Conservation (phyloP, 352 stramenopile species). For the Globisporangium sylvaticum region DNA sequence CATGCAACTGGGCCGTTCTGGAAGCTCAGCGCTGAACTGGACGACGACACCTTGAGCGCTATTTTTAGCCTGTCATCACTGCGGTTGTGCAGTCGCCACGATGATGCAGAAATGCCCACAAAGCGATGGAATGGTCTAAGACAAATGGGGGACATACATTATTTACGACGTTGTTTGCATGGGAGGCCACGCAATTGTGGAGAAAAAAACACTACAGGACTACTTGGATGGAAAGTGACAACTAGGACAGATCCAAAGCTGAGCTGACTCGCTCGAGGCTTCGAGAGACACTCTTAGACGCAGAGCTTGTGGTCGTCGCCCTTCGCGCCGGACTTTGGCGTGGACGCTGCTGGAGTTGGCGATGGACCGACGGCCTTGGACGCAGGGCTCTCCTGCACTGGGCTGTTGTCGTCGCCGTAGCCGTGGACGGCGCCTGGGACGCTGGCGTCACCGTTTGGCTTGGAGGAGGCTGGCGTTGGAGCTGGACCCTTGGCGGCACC, state of each 20-base stretch:
- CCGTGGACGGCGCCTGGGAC: slow-evolving; percentile 15
- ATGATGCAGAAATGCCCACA: no score
- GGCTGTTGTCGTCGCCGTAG: slow-evolving; percentile 7
- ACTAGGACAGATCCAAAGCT: not conserved
- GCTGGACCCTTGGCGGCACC: not conserved
- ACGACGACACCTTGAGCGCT: not conserved
- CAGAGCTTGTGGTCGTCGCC: slow-evolving; percentile 13
- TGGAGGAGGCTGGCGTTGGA: slow-evolving; percentile 6
- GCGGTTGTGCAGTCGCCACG: no score
- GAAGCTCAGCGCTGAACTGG: not conserved
- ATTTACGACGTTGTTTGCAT: not conserved
- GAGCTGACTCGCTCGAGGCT: not conserved
- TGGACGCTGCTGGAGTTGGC: slow-evolving; percentile 10
- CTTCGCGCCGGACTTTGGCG: slow-evolving; percentile 7
- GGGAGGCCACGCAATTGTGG: not conserved
- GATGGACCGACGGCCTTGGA: not conserved
- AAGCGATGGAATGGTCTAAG: not conserved
- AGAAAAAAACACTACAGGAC: not conserved
- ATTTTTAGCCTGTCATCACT: not conserved
- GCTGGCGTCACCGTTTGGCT: slow-evolving; percentile 1
- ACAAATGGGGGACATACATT: not conserved
- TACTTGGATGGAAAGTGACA: not conserved
- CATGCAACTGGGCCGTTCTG: not conserved
- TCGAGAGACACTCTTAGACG: slow-evolving; percentile 5
- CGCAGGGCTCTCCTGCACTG: slow-evolving; percentile 1